A percentile compares a stretch with the other conserved stretches of the same genome.
Evolutionary conservation across 2,329 filamentous ascomycete genomes (phyloP).

Genomic region (Claviceps sp.): DNA sequence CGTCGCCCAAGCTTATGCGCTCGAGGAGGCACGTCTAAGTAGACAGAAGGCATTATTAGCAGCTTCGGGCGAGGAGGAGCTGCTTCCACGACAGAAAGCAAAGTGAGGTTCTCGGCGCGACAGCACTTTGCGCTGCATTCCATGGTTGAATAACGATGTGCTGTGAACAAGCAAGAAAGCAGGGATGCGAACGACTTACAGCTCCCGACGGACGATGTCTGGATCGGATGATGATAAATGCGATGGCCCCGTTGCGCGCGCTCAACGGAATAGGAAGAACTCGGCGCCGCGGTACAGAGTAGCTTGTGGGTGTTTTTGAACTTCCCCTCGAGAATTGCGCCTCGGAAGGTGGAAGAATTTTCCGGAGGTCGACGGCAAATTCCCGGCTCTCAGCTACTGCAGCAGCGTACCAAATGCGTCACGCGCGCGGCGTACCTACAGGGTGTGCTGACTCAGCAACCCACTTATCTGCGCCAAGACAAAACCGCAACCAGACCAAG

Average conservation of each 20-base stretch:
- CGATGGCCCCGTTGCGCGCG: slow-evolving; percentile 21
- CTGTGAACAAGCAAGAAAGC: neutral
- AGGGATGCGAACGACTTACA: slow-evolving; percentile 20
- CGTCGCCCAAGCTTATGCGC: neutral
- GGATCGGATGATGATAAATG: slow-evolving; percentile 29
- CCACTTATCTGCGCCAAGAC: neutral
- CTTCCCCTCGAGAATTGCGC: slow-evolving; percentile 11
- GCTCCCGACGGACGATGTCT: slow-evolving; percentile 14
- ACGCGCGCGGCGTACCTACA: no score
- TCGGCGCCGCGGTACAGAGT: slow-evolving; percentile 19
- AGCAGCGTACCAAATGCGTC: no score
- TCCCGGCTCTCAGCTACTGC: slow-evolving; percentile 1
- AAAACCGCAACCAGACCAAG: neutral
- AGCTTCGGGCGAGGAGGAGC: slow-evolving; percentile 1
- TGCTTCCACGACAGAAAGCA: slow-evolving; percentile 3
- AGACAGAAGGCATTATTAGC: slow-evolving; percentile 12
- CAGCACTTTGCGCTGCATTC: slow-evolving; percentile 1
- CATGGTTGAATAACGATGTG: slow-evolving; percentile 6
- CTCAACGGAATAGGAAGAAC: slow-evolving; percentile 35
- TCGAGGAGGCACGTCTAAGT: slow-evolving; percentile 4
- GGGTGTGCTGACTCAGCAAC: neutral
- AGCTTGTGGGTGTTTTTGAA: slow-evolving; percentile 20
- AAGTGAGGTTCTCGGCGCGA: slow-evolving; percentile 2
- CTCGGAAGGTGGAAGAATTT: slow-evolving; percentile 25
- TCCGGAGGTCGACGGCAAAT: slow-evolving; percentile 13